phyloP scores from a whole-genome alignment of 176 grass and related monocot species.

The Carex kokanica region DNA sequence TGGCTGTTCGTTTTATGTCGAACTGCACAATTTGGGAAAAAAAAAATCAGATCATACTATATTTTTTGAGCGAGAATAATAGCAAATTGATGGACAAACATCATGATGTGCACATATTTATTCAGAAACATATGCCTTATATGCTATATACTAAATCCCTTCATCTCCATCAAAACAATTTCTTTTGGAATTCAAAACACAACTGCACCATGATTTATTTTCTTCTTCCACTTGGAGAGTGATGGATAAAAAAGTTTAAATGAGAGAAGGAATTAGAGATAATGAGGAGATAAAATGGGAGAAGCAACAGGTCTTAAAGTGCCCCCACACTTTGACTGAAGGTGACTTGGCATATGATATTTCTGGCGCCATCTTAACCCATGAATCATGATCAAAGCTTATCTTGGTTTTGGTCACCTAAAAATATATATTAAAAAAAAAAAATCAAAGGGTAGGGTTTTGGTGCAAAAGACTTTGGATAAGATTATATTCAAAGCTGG shows the following conservation, averaged over 20 bases:
- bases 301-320: not conserved
- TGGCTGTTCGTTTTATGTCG: not conserved
- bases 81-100: too few relatives aligned
- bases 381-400: not conserved
- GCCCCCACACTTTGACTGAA: not conserved
- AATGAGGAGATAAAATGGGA: conserved; percentile 7
- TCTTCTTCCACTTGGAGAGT: not conserved
- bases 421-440: not conserved
- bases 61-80: too few relatives aligned
- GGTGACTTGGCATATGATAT: not conserved
- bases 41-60: too few relatives aligned
- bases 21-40: too few relatives aligned
- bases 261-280: not conserved
- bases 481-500: too few relatives aligned
- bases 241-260: not conserved
- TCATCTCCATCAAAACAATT: not conserved
- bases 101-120: too few relatives aligned
- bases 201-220: not conserved
- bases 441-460: too few relatives aligned
- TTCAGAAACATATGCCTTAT: too few relatives aligned
- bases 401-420: conserved; percentile 19
- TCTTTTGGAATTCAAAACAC: not conserved
- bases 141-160: too few relatives aligned
- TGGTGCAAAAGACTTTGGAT: too few relatives aligned
- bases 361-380: not conserved